Evolutionary conservation across 352 stramenopile species (phyloP).

Genomic region (Pythium dissimile): DNA sequence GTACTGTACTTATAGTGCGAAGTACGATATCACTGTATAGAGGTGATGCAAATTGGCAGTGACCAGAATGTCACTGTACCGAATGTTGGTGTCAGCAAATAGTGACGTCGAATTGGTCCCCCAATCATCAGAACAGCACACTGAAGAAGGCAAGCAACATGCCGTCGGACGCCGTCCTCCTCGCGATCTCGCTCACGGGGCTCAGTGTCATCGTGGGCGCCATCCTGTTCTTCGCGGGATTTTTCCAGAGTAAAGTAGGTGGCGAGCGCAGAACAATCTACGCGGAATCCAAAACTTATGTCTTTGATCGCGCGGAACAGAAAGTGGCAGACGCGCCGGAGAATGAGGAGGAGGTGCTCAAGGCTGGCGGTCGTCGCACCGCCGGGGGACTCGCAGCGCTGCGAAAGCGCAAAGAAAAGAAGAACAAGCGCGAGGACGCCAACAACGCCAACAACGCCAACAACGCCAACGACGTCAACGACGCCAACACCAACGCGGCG

Average conservation of each 20-base stretch:
- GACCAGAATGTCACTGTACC: too few species aligned
- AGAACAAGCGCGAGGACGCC: conserved; percentile 26
- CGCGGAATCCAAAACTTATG: too few species aligned
- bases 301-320: background rate
- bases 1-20: too few species aligned
- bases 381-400: conserved; percentile 46
- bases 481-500: too few species aligned
- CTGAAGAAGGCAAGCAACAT: too few species aligned
- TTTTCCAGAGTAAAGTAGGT: conserved; percentile 44
- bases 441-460: too few species aligned
- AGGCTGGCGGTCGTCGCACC: conserved; percentile 34
- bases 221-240: conserved; percentile 65
- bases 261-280: too few species aligned
- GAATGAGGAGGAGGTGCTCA: conserved; percentile 29
- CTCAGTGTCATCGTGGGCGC: conserved; percentile 45
- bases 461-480: too few species aligned
- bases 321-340: conserved; percentile 22
- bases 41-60: too few species aligned
- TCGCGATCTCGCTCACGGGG: conserved; percentile 48
- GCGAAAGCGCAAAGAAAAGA: conserved; percentile 63
- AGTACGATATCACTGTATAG: too few species aligned
- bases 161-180: conserved; percentile 53
- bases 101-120: too few species aligned
- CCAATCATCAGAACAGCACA: too few species aligned
- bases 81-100: background rate